Base-by-base conservation (phyloP, 1,284 basidiomycete genomes). In the Irpex sp. region DNA sequence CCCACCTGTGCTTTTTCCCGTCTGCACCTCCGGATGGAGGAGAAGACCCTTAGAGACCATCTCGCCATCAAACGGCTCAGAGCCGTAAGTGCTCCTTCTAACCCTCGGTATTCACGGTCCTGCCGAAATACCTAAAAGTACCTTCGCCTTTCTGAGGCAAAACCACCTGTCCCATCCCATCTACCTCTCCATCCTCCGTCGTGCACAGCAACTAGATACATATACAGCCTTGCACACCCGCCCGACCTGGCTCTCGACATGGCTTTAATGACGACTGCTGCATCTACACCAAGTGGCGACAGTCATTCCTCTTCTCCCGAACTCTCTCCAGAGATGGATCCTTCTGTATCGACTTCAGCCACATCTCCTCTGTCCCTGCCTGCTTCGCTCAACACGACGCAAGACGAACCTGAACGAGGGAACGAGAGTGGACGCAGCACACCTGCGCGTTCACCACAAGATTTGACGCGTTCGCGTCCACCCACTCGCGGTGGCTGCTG, bases 401-500 rank as follows among this genome's bases (percentile, higher is more conserved):
- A 66, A 67, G 50, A 68, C 72, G 61, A 71, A 72, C 46, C 64
- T 15, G 39, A 43, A 15, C 39, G 39, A 43, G 39, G 15, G 11
- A 43, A 43, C 49, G 49, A 50, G 7, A 50, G 49, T 21, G 13
- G 49, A 17, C 49, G 49, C n/a, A 50, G 49, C 49, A 17, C 49
- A 21, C 49, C 85, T 15, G 79, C 76, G 68, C 81, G 79, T 66
- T 73, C 63, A n/a, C 74, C 83, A 21, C 72, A 80, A 8, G 84
- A 85, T 67, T 76, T 85, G 37, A 78, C 86, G 62, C 81, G 86
- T 58, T 77, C 81, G 37, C 74, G 80, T 54, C 78, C 82, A 26
- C 79, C 83, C 55, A 81, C 86, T 67, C 89, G 86, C 74, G 89
- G 88, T 64, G 89, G 89, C 57, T 91, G 89, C 76, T 90, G 89